phyloP scores from a whole-genome alignment of 331 rosid species.

The Pyracantha coccinea region DNA sequence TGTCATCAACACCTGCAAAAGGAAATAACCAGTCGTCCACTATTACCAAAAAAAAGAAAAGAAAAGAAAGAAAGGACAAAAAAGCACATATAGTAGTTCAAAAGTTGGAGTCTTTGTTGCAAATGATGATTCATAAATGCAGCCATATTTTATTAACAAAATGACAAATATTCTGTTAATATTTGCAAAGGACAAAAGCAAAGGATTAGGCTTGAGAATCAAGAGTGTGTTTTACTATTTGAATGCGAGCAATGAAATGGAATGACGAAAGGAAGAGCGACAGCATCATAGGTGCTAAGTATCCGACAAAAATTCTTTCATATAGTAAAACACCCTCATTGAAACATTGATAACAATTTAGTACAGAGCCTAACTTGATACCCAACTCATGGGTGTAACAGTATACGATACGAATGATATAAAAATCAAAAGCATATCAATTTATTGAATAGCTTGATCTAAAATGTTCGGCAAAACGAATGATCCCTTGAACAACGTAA shows the following conservation, averaged over 20 bases:
- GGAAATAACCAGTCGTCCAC: slow-evolving; percentile 8
- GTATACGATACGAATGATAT: not conserved
- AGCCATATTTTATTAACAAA: not conserved
- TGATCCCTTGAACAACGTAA: not conserved
- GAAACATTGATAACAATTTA: too few species aligned
- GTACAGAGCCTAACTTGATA: too few species aligned
- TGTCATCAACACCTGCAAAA: slow-evolving; percentile 64
- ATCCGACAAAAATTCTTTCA: too few species aligned
- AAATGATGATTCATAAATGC: not conserved
- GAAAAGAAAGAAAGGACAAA: not conserved
- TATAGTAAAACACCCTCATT: too few species aligned
- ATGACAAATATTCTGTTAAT: not conserved
- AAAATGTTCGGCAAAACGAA: not conserved
- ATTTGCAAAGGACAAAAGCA: too few species aligned
- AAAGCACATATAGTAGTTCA: not conserved
- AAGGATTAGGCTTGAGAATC: too few species aligned
- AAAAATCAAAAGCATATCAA: not conserved
- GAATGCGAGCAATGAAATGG: too few species aligned
- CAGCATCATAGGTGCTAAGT: too few species aligned
- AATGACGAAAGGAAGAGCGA: too few species aligned
- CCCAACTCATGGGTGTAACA: not conserved
- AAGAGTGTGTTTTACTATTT: too few species aligned
- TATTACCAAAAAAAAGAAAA: not conserved
- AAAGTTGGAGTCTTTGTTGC: not conserved
- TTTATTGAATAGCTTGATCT: not conserved